Evolutionary conservation across 441 rosid species (phyloP), one percentile per base, ranked within the genome.

Genomic region (Gossypium gossypioides): DNA sequence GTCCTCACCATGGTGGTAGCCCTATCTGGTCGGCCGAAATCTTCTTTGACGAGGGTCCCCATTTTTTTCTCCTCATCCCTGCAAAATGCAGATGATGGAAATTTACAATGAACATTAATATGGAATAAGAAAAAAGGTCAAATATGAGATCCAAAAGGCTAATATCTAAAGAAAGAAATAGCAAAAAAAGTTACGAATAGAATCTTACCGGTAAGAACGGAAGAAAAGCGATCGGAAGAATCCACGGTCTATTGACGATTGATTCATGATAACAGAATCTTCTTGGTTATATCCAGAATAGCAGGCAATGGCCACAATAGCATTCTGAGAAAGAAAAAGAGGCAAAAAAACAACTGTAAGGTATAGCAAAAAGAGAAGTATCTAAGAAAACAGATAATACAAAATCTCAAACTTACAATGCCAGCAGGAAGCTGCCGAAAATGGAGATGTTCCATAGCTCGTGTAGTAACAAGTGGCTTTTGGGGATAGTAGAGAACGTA

Each of bases 381-480:
- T 65, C 64, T 10, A 46, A n/a, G 34, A 16, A 62, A 22, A 25
- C 32, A 27, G 34, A 22, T 4, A 71, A 57, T 25, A 29, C 13
- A 34, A 58, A 64, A 50, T 48, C 27, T 37, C 21, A 67, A 61
- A 74, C 84, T 86, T 78, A 95, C 99, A 84, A 92, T 95, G 82
- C 99, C 99, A 59, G 99, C 99, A 24, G 98, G 99, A 81, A 95
- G 97, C 82, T 95, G 97, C 90, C 97, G 84, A 76, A 95, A 95
- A 81, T 95, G 99, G 72, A 95, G 99, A 74, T 95, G 99, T 81
- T 95, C 99, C 98, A 95, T 95, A 68, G 98, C 99, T 75, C 97
- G 84, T 59, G 99, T 95, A 50, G 99, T 92, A 79, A 95, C 99
- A 71, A 95, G 93, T 24, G 98, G 99, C 77, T 92, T 92, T 81